Evolutionary conservation across 2,329 filamentous ascomycete genomes (phyloP).

Genomic region (Ophiostoma sp.): DNA sequence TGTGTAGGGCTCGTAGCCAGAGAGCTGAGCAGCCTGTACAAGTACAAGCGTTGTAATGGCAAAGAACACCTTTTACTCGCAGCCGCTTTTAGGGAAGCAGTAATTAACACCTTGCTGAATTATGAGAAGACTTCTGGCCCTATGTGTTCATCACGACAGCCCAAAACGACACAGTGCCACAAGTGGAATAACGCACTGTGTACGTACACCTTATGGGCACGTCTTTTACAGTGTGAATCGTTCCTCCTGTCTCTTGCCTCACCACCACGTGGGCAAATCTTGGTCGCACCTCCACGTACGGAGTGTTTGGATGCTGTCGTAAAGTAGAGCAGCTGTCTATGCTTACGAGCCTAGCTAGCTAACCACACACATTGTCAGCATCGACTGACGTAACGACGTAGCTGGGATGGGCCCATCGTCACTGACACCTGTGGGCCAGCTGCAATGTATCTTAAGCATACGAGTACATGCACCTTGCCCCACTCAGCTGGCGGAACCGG

Average conservation of each 20-base stretch:
- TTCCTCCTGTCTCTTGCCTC: background rate
- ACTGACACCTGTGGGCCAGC: conserved; percentile 1
- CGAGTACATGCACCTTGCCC: background rate
- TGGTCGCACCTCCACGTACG: background rate
- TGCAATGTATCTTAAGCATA: background rate
- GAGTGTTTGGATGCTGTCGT: background rate
- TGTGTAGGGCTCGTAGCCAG: background rate
- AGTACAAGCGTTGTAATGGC: background rate
- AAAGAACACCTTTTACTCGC: background rate
- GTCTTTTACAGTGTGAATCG: background rate
- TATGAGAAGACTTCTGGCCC: background rate
- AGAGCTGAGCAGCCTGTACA: background rate
- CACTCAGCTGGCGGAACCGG: conserved; percentile 19
- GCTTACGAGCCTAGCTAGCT: background rate
- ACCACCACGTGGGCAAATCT: background rate
- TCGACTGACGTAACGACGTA: background rate
- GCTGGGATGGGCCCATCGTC: conserved; percentile 1
- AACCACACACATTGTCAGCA: background rate
- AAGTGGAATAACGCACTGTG: too few species aligned
- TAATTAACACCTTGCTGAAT: background rate
- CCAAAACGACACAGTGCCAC: too few species aligned
- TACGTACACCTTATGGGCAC: too few species aligned
- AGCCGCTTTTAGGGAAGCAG: background rate
- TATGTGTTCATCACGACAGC: too few species aligned
- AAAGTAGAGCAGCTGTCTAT: background rate